These are phyloP conservation scores for Blastocrithidia nonstop DNA, from an alignment of 208 protist genomes.

Conservation along the genomic window DNA sequence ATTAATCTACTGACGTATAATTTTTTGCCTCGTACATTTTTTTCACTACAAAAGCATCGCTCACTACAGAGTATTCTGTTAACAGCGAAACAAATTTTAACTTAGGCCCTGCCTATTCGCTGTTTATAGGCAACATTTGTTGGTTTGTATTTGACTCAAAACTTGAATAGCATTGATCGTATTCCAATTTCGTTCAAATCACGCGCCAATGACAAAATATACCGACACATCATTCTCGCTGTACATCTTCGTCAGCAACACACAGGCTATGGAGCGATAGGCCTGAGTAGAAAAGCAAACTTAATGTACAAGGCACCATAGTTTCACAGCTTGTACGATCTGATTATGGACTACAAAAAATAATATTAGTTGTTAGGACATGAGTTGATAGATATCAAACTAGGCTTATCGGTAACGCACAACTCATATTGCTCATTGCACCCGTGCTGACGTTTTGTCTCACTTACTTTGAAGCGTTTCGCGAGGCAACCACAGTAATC, in stretches of 20 bases:
- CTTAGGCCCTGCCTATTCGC: constrained; percentile 78
- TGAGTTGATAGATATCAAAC: constrained; percentile 64
- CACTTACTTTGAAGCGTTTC: constrained; percentile 17
- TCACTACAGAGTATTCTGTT: constrained; percentile 68
- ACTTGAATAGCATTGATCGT: constrained; percentile 51
- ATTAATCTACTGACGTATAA: constrained; percentile 78
- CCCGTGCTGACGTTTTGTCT: constrained; percentile 79
- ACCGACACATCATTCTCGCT: constrained; percentile 79
- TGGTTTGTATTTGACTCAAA: constrained; percentile 63
- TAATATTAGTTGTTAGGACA: constrained; percentile 66
- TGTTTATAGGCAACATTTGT: constrained; percentile 87
- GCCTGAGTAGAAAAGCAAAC: constrained; percentile 68
- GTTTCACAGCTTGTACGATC: constrained; percentile 42
- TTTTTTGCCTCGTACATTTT: constrained; percentile 82
- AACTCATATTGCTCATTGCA: constrained; percentile 16
- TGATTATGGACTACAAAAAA: constrained; percentile 80
- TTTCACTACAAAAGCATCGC: constrained; percentile 78
- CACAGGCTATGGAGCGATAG: constrained; percentile 51
- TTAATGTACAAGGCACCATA: constrained; percentile 81
- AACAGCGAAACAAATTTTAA: constrained; percentile 66
- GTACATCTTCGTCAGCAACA: constrained; percentile 13
- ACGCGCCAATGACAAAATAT: no score
- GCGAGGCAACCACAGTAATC: background rate
- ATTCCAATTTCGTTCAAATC: constrained; percentile 84
- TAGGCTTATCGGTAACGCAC: constrained; percentile 71